A percentile compares a stretch with the other conserved stretches of the same genome.
Conservation (phyloP, 257 asterid species). For the Voacanga thouarsii region DNA sequence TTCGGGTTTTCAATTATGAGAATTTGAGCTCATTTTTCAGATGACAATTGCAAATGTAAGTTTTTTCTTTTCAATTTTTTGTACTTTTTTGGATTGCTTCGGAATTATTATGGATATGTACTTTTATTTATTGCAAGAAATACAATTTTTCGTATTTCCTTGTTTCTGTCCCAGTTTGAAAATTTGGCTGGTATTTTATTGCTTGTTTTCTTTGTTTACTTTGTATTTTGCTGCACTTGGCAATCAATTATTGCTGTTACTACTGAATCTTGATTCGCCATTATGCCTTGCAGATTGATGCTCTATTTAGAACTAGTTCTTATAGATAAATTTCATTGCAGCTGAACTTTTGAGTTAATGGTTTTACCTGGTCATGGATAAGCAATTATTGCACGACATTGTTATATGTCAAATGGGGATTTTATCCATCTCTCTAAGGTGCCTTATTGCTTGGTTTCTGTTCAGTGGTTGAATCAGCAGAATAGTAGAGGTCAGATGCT, state of each 20-base stretch:
- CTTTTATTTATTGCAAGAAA: not conserved
- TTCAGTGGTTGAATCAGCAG: not conserved
- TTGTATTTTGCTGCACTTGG: not conserved
- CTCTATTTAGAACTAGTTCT: not conserved
- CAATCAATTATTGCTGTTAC: not conserved
- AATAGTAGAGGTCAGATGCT: not conserved
- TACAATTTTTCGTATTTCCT: not conserved
- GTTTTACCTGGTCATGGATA: not conserved
- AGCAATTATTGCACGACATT: not conserved
- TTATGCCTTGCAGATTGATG: not conserved
- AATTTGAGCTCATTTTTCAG: constrained; percentile 36
- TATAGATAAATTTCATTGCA: not conserved
- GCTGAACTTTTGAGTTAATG: not conserved
- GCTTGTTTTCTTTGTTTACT: not conserved
- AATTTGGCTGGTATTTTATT: not conserved
- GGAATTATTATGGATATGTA: not conserved
- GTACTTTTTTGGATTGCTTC: not conserved
- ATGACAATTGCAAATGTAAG: constrained; percentile 41
- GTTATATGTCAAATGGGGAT: not conserved
- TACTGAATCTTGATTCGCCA: not conserved
- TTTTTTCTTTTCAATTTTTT: not conserved
- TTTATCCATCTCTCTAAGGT: not conserved
- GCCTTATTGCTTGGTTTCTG: not conserved
- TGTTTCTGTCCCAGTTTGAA: not conserved
- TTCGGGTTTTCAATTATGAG: constrained; percentile 45